phyloP scores from a whole-genome alignment of 805 yeast genomes.

The Yarrowia yakushimensis region DNA sequence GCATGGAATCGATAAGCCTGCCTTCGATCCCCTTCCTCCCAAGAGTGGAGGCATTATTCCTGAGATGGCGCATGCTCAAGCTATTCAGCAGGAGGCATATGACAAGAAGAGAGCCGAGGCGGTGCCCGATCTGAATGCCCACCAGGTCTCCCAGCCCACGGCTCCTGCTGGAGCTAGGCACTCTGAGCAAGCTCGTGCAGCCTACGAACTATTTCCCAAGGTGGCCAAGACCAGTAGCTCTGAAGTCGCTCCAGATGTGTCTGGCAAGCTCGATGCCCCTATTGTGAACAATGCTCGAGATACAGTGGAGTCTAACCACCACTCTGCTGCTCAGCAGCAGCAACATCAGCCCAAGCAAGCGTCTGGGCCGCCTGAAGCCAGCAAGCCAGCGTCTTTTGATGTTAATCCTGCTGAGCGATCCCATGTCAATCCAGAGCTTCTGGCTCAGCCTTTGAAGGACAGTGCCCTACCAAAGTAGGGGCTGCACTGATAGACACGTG shows the following conservation, averaged over 20 bases:
- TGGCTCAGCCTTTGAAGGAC: constrained; percentile 3
- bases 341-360: neutral
- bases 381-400: neutral
- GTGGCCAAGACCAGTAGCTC: neutral
- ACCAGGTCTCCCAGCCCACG: neutral
- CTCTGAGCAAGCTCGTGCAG: neutral
- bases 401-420: neutral
- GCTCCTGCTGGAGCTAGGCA: neutral
- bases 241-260: neutral
- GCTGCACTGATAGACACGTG: neutral
- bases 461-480: neutral
- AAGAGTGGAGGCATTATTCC: constrained; percentile 9
- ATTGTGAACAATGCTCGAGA: neutral
- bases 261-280: neutral
- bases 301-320: neutral
- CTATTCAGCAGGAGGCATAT: neutral
- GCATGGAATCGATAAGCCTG: constrained; percentile 2
- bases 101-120: neutral
- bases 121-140: neutral
- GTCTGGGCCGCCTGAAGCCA: neutral
- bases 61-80: constrained; percentile 7
- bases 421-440: neutral
- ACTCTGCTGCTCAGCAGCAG: neutral
- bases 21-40: neutral
- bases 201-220: neutral